phyloP scores from a whole-genome alignment of 2,329 filamentous ascomycete species.

The Fusarium bulbicola region DNA sequence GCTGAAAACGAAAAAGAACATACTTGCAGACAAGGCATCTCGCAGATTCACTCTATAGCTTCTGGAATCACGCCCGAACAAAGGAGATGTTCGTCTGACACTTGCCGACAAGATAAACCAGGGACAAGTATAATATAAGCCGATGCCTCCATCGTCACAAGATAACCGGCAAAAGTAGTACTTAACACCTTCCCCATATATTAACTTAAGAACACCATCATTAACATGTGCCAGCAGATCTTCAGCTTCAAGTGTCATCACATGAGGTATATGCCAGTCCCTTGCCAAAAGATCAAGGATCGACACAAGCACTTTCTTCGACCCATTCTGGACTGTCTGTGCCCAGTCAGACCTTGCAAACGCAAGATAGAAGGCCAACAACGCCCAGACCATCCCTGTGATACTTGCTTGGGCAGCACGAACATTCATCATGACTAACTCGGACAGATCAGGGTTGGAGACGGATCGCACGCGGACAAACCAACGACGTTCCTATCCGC shows the following conservation, averaged over 20 bases:
- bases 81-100: neutral
- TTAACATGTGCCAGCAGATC: constrained; percentile 37
- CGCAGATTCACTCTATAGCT: neutral
- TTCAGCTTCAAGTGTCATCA: constrained; percentile 35
- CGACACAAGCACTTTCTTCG: neutral
- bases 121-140: neutral
- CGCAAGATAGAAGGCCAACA: neutral
- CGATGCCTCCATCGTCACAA: neutral
- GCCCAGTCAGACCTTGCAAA: neutral
- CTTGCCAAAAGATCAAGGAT: constrained; percentile 3
- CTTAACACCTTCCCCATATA: neutral
- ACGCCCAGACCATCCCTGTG: neutral
- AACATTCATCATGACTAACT: neutral
- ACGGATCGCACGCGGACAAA: neutral
- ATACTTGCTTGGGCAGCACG: neutral
- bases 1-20: neutral
- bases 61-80: neutral
- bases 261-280: constrained; percentile 12
- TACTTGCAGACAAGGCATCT: neutral
- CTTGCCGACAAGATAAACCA: neutral
- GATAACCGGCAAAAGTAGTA: neutral
- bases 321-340: constrained; percentile 5
- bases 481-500: neutral
- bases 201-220: neutral
- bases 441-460: neutral